These are phyloP conservation scores for Aspergillus fructus DNA, from an alignment of 2,329 filamentous ascomycete genomes.

Conservation along the genomic window DNA sequence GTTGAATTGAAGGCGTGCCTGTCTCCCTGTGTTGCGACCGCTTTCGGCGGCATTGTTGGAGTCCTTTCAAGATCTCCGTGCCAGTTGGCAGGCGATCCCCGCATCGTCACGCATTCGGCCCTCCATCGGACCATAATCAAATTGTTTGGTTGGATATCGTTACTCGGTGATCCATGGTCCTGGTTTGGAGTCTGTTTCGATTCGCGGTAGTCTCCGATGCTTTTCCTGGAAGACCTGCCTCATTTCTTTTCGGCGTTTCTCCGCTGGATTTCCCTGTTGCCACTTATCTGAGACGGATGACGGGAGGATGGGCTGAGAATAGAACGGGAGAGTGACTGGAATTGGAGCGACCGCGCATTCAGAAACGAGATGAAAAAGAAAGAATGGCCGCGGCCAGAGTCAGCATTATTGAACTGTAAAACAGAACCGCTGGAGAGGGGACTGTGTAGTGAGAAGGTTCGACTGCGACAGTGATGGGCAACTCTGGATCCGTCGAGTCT, in stretches of 20 bases:
- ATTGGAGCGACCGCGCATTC: too few species aligned
- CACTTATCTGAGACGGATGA: neutral
- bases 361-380: too few species aligned
- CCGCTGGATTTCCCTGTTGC: neutral
- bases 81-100: slow-evolving; percentile 5
- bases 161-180: neutral
- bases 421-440: too few species aligned
- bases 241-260: neutral
- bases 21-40: neutral
- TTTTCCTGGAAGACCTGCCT: neutral
- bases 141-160: slow-evolving; percentile 6
- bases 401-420: too few species aligned
- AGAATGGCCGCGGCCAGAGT: too few species aligned
- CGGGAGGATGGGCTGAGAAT: too few species aligned
- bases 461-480: too few species aligned
- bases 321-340: too few species aligned
- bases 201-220: neutral
- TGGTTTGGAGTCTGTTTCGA: neutral
- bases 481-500: neutral
- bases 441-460: too few species aligned
- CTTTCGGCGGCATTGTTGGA: neutral
- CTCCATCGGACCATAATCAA: slow-evolving; percentile 1
- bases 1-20: neutral
- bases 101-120: neutral
- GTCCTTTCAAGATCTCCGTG: neutral